These are phyloP conservation scores for Eremochloa ophiuroides DNA, from an alignment of 176 grass and related monocot species.

Conservation along the genomic window DNA sequence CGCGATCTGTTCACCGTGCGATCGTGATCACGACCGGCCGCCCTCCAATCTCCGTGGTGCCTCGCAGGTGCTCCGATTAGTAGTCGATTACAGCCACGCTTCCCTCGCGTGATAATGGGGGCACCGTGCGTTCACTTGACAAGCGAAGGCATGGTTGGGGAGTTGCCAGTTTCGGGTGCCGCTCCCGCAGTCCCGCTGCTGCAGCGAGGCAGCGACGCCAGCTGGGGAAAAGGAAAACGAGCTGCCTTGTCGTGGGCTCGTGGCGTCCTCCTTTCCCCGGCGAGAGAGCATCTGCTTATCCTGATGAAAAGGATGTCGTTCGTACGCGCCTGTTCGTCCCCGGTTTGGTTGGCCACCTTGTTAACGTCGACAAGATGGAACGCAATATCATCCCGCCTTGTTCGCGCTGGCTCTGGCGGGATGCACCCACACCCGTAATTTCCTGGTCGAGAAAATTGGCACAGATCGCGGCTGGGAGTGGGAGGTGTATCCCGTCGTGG, in stretches of 20 bases:
- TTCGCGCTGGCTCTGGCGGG: too few relatives aligned
- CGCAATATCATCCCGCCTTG: neutral
- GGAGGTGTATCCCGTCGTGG: too few relatives aligned
- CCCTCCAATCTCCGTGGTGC: neutral
- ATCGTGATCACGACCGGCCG: neutral
- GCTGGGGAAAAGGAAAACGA: neutral
- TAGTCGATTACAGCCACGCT: neutral
- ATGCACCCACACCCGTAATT: too few relatives aligned
- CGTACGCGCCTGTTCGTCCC: neutral
- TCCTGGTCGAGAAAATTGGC: neutral
- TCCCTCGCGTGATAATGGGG: neutral
- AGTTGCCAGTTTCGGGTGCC: neutral
- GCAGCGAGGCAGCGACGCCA: neutral
- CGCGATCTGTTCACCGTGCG: neutral
- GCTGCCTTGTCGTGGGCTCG: neutral
- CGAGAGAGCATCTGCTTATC: neutral
- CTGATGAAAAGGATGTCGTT: neutral
- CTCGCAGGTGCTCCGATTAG: neutral
- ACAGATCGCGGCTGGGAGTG: neutral
- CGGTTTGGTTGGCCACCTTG: neutral
- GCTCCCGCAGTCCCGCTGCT: too few relatives aligned
- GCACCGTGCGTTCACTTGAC: neutral
- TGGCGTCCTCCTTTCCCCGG: neutral
- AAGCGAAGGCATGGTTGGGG: neutral
- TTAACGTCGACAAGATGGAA: neutral